Evolutionary conservation across 192 early-diverging fungal genomes (phyloP), one percentile per base, ranked within the genome.

Genomic region (Rhizoclosmatium sp.): DNA sequence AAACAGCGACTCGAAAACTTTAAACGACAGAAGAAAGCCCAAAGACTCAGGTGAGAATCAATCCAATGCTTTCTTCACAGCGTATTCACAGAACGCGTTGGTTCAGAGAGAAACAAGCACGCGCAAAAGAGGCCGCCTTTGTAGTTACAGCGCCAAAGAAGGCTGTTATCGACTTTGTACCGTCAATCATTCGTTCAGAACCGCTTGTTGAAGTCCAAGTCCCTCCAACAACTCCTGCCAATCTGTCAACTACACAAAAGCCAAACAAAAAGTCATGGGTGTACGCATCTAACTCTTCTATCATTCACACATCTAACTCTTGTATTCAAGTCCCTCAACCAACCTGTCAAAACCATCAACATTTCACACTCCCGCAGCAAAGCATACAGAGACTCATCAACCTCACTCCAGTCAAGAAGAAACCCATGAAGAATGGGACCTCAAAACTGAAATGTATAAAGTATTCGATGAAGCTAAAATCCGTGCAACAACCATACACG

Each of bases 141-240:
- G 51, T 71, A 4, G 69, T 71, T 5, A 41, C 69, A 21, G 69
- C 69, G 46, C 69, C 54, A 58, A 71, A 71, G 69, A 71, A 71
- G 54, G 69, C 48, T 40, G 47, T 41, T 7, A 46, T 71, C 4
- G 51, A 71, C 47, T 71, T 54, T 56, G 31, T 71, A 0, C 69
- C 69, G 39, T 47, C 42, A n/a, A 71, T 71, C n/a, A 71, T 71
- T 71, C 40, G 14, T 40, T 19, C 19, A 62, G 21, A 19, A 62
- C 21, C 14, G 9, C 5, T 40, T 0, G 9, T 40, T 23, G 60
- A 21, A 62, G 19, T 9, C 54, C 54, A 56, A 56, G 21, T 19
- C 21, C 7, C 60, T 9, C 60, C 21, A 19, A 62, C 60, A 62
- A 7, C 51, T 12, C 9, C 51, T 12, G 51, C 51, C 16, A 54